Conservation (phyloP, 2,329 filamentous ascomycete genomes). For the Diaporthe sp. region DNA sequence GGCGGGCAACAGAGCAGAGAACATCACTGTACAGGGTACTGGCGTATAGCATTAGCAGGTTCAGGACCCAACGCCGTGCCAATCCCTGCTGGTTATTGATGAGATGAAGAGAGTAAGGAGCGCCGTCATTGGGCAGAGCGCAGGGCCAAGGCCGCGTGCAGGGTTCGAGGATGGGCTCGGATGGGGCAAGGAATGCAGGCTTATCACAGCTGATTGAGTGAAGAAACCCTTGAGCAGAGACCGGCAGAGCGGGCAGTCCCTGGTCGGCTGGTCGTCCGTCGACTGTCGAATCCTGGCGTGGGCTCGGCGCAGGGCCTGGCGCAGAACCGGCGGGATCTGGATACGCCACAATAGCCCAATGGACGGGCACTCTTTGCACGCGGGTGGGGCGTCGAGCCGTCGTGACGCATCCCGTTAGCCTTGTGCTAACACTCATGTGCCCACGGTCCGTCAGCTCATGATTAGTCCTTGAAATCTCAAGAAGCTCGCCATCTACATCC, state of each 20-base stretch:
- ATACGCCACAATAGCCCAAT: neutral
- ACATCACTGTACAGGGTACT: neutral
- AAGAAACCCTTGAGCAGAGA: neutral
- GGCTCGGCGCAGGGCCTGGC: slow-evolving; percentile 25
- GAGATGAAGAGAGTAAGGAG: neutral
- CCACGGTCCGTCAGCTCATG: neutral
- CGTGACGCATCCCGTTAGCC: slow-evolving; percentile 5
- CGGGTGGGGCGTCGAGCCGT: slow-evolving; percentile 8
- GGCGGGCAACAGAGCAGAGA: neutral
- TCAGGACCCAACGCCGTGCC: neutral
- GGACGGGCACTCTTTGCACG: neutral
- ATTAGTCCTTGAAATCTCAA: neutral
- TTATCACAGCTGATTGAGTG: neutral
- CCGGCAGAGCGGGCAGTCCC: neutral
- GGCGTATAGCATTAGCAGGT: neutral
- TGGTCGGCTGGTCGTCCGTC: neutral
- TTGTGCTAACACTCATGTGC: neutral
- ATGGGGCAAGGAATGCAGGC: neutral
- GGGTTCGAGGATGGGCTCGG: slow-evolving; percentile 3
- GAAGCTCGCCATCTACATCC: neutral
- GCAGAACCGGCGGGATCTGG: slow-evolving; percentile 5
- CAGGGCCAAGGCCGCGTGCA: slow-evolving; percentile 16
- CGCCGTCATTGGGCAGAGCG: neutral
- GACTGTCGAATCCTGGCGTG: neutral
- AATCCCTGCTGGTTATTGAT: slow-evolving; percentile 3